Percentiles rank a stretch among this genome's conserved stretches.
phyloP scores from a whole-genome alignment of 257 asterid species.

The Knoxia roxburghii region DNA sequence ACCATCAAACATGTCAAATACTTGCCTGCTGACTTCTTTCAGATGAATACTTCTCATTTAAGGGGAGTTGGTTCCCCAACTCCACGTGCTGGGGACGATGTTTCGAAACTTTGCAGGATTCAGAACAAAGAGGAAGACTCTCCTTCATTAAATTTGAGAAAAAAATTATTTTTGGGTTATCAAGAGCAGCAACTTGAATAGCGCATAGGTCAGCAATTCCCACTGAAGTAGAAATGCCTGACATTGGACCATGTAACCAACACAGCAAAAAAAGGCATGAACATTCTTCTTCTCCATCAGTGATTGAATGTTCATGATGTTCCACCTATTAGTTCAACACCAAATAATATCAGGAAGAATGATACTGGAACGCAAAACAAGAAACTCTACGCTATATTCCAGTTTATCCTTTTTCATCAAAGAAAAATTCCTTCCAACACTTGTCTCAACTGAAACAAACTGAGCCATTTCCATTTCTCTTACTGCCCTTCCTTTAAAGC shows the following conservation, averaged over 20 bases:
- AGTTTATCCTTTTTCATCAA: neutral
- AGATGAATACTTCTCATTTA: neutral
- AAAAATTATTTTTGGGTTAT: slow-evolving; percentile 34
- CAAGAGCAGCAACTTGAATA: slow-evolving; percentile 12
- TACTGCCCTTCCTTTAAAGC: neutral
- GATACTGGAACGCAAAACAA: neutral
- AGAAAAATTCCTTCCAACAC: neutral
- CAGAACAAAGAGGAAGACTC: slow-evolving; percentile 18
- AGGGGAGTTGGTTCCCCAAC: slow-evolving; percentile 7
- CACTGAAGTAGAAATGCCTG: slow-evolving; percentile 27
- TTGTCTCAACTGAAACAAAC: neutral
- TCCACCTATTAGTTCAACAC: slow-evolving; percentile 32
- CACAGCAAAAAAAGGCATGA: slow-evolving; percentile 40
- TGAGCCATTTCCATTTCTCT: neutral
- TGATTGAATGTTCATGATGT: slow-evolving; percentile 29
- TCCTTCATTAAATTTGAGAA: slow-evolving; percentile 35
- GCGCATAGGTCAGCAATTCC: slow-evolving; percentile 35
- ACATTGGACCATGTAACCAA: slow-evolving; percentile 53
- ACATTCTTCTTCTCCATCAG: slow-evolving; percentile 50
- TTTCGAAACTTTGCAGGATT: neutral
- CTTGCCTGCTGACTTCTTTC: slow-evolving; percentile 13
- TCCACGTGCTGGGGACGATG: neutral
- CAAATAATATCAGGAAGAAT: neutral
- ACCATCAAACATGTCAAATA: neutral
- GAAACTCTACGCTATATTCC: neutral